Base-by-base conservation (phyloP, 2,329 filamentous ascomycete species). In the Stagonosporopsis chrysanthemi region DNA sequence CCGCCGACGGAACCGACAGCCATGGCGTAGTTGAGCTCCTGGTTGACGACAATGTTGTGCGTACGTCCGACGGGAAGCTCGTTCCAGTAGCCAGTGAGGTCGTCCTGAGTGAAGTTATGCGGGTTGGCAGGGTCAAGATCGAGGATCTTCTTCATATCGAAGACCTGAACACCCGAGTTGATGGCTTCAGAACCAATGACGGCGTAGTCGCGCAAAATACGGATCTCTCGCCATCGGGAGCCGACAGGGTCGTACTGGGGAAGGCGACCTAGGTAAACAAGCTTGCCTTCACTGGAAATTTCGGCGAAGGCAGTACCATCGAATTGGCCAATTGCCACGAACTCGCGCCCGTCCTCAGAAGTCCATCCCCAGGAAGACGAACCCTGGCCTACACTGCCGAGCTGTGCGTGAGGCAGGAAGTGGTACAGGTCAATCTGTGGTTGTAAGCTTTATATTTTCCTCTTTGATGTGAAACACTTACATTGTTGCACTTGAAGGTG, bases 141-240 rank as follows among this genome's bases (percentile, higher is more conserved):
- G 5, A 71, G 61, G 23, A 73, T 40, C 55, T 80, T 85, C 60
- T 76, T 79, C 81, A 87, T 80, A 70, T 87, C 85, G 63, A 88
- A 88, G 70, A 87, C 78, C 67, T 87, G 85, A 36, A 88, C 78
- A 29, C 82, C 81, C 68, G 85, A 83, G 60, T 78, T 69, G 65
- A 52, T 66, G 2, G 69, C 70, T 24, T 73, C 69, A 4, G 60
- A 65, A 2, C 76, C 77, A 48, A 79, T 77, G 47, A 77, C 62
- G 33, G 69, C 70, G 52, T 75, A 77, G 50, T 78, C 69, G 28
- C 73, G 72, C 53, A 74, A 69, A 7, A 71, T 66, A 17, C 76
- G 71, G 54, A 84, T 84, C 64, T 84, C 82, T 45, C 81, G 75
- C 82, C 82, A 84, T 38, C 78, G 78, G 19, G 76, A 75, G 33